Base-by-base conservation (phyloP, 306 rosid species). In the Cajanus cajan region DNA sequence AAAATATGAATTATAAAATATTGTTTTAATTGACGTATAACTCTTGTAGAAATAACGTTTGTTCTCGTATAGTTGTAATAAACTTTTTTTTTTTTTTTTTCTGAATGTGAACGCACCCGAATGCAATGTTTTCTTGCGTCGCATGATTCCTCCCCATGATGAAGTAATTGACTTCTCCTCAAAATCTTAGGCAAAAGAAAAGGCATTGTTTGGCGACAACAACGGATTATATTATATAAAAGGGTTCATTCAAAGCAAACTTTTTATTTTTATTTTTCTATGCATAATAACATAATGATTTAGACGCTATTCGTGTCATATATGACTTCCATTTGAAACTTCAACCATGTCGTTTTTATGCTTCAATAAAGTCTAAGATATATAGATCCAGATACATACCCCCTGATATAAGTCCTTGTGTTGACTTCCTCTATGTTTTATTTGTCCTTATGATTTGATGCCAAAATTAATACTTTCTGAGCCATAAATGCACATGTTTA, bases 61-160 rank as follows among this genome's bases (percentile, higher is more conserved):
- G 7, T 47, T 48, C 16, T 48, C 10, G 22, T n/a, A 48, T 48
- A 1, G 22, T 9, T 6, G 22, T 37, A 37, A n/a, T 48, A 48
- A 48, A 48, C 22, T n/a, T 5, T 0, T 7, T 7, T 52, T 52
- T 43, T 1, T 21, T 24, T 5, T 24, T 45, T 74, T n/a, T n/a
- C n/a, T n/a, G 68, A 57, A 55, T 71, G 82, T 76, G 85, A 80
- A 54, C 41, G 61, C 68, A 18, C 48, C 25, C 0, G 18, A 64
- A 66, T 48, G 7, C 9, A 9, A 18, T 13, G 39, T 68, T 48
- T 84, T 70, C 63, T 43, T 52, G 74, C 1, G 8, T 33, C 48
- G 76, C 61, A 73, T 80, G 80, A 51, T 73, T 34, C 54, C 39
- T 4, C 28, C 47, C 84, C 45, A 74, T 14, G 44, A 14, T 71